Percentiles rank a stretch among this genome's conserved stretches.
phyloP scores from a whole-genome alignment of 164 flowering plant species.

The Paratinospora sagittata region DNA sequence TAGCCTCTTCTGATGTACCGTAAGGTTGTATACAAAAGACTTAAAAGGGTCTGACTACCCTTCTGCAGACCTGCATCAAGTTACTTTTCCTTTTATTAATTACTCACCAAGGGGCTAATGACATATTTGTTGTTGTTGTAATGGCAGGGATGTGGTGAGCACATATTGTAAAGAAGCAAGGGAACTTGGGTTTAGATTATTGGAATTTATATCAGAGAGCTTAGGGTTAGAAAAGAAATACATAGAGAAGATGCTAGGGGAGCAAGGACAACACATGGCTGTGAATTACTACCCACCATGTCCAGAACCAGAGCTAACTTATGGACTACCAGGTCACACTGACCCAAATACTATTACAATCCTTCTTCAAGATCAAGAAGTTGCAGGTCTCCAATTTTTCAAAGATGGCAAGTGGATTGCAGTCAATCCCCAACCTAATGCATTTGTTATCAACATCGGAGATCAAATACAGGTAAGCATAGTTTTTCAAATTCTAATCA shows the following conservation, averaged over 20 bases:
- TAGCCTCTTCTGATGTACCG: no score
- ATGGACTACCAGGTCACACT: conserved; percentile 71
- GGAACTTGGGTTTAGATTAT: conserved; percentile 43
- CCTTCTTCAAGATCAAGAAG: conserved; percentile 59
- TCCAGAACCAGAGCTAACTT: conserved; percentile 77
- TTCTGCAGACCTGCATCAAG: no score
- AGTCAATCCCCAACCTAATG: conserved; percentile 56
- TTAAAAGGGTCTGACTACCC: no score
- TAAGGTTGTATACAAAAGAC: no score
- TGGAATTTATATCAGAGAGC: conserved; percentile 65
- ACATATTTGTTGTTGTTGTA: not conserved
- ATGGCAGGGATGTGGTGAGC: conserved; percentile 24
- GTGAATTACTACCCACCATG: conserved; percentile 77
- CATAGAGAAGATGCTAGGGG: conserved; percentile 47
- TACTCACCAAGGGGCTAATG: no score
- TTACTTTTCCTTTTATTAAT: no score
- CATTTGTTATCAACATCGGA: conserved; percentile 76
- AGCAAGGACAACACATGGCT: conserved; percentile 90
- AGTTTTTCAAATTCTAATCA: no score
- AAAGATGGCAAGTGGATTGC: conserved; percentile 67
- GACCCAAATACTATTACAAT: conserved; percentile 82
- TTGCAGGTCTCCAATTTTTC: conserved; percentile 66
- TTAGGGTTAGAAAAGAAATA: conserved; percentile 56
- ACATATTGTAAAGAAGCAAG: conserved; percentile 55
- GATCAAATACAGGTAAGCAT: conserved; percentile 74